Conservation (phyloP, 495 filamentous ascomycete species). For the Neurospora sp. region DNA sequence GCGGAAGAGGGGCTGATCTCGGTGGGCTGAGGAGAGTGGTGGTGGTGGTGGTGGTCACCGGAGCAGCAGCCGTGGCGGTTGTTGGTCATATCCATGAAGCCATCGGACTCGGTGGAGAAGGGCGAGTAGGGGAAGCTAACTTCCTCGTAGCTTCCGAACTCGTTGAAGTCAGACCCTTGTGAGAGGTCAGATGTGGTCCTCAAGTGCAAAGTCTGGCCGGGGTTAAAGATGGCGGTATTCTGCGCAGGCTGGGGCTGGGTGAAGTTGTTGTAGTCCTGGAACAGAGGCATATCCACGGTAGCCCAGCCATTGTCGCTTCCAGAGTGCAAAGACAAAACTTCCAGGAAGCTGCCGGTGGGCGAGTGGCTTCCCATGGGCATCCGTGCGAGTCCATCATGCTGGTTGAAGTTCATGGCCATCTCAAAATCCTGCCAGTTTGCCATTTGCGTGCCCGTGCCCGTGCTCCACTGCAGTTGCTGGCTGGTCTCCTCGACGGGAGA, state of each 20-base stretch:
- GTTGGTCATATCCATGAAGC: slow-evolving; percentile 37
- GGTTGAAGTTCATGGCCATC: slow-evolving; percentile 41
- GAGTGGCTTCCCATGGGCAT: slow-evolving; percentile 61
- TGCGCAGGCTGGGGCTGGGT: slow-evolving; percentile 37
- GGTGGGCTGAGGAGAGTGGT: slow-evolving; percentile 30
- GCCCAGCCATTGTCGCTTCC: slow-evolving; percentile 84
- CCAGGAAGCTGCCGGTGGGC: slow-evolving; percentile 71
- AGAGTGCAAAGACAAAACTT: slow-evolving; percentile 66
- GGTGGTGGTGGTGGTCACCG: slow-evolving; percentile 31
- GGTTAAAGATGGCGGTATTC: slow-evolving; percentile 69
- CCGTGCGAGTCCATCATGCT: slow-evolving; percentile 42
- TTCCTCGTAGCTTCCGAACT: slow-evolving; percentile 76
- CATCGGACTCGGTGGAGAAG: slow-evolving; percentile 52
- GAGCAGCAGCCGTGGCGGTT: slow-evolving; percentile 40
- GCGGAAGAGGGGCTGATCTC: slow-evolving; percentile 54
- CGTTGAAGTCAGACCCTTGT: slow-evolving; percentile 49
- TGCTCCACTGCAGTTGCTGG: slow-evolving; percentile 50
- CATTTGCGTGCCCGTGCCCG: slow-evolving; percentile 24
- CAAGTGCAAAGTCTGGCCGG: slow-evolving; percentile 72
- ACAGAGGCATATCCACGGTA: slow-evolving; percentile 46
- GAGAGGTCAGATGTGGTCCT: slow-evolving; percentile 80
- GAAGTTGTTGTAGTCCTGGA: slow-evolving; percentile 37
- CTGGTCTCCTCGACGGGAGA: slow-evolving; percentile 52
- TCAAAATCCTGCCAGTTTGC: slow-evolving; percentile 69
- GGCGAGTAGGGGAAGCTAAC: slow-evolving; percentile 64